Conservation (phyloP, 768 basidiomycete species). For the Trametes punicea region DNA sequence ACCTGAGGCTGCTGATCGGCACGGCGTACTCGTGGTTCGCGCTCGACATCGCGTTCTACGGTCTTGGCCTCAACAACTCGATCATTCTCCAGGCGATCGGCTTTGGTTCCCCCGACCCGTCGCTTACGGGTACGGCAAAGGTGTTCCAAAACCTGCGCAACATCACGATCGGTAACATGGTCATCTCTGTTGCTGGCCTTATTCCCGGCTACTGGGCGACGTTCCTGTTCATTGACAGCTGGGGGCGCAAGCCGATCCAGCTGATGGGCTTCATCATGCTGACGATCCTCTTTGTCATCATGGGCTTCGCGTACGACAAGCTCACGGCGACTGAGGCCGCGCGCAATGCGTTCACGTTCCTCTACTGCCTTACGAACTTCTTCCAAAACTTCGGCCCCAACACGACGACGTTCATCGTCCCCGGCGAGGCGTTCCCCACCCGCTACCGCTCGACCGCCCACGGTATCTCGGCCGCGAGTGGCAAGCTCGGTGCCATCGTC, state of each 20-base stretch:
- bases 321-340: slow-evolving; percentile 41
- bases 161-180: slow-evolving; percentile 69
- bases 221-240: slow-evolving; percentile 65
- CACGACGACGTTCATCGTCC: slow-evolving; percentile 41
- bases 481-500: slow-evolving; percentile 45
- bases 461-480: slow-evolving; percentile 43
- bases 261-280: slow-evolving; percentile 35
- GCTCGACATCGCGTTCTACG: slow-evolving; percentile 88
- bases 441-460: slow-evolving; percentile 43
- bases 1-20: slow-evolving; percentile 73
- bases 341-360: slow-evolving; percentile 67
- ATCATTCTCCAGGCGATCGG: slow-evolving; percentile 74
- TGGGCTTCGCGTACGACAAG: slow-evolving; percentile 62
- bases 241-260: slow-evolving; percentile 72
- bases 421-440: slow-evolving; percentile 45
- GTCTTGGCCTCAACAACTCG: slow-evolving; percentile 79
- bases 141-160: slow-evolving; percentile 62
- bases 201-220: slow-evolving; percentile 76
- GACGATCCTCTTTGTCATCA: slow-evolving; percentile 31
- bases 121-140: slow-evolving; percentile 31
- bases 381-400: slow-evolving; percentile 48
- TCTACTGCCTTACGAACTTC: slow-evolving; percentile 52
- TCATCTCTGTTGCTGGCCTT: slow-evolving; percentile 73
- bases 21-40: slow-evolving; percentile 87
- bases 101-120: slow-evolving; percentile 49